A percentile compares a stretch with the other conserved stretches of the same genome.
Evolutionary conservation across 257 asterid genomes (phyloP).

Genomic region (Solanum dulcamara): DNA sequence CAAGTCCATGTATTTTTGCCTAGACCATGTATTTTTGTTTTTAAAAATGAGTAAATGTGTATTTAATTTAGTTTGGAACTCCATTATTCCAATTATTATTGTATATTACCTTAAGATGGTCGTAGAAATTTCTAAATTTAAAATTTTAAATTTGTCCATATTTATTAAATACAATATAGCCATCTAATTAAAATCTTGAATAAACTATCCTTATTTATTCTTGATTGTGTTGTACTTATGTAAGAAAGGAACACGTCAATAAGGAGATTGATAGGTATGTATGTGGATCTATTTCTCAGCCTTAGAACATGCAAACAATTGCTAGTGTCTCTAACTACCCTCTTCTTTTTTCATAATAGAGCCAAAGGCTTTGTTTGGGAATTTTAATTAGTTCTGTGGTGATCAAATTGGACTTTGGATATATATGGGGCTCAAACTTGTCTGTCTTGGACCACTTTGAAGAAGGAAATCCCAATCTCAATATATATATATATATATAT

Average conservation of each 20-base stretch:
- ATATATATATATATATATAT: no score
- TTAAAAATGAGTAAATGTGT: no score
- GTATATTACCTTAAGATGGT: background rate
- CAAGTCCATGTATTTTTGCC: background rate
- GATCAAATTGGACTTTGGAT: background rate
- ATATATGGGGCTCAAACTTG: background rate
- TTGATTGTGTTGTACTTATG: background rate
- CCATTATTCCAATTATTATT: background rate
- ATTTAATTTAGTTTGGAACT: background rate
- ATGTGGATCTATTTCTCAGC: slow-evolving; percentile 28
- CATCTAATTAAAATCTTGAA: background rate
- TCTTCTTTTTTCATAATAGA: background rate
- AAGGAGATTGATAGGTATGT: background rate
- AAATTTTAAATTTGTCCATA: background rate
- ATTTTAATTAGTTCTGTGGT: background rate
- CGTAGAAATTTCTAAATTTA: background rate
- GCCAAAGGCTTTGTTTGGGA: background rate
- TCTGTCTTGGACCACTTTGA: background rate
- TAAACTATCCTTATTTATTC: background rate
- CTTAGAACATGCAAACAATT: slow-evolving; percentile 53
- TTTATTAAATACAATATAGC: background rate
- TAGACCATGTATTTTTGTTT: background rate
- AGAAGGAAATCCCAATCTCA: background rate
- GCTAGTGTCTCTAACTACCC: background rate
- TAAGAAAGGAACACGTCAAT: background rate